Evolutionary conservation across 331 rosid genomes (phyloP), one percentile per base, ranked within the genome.

Genomic region (Pyrus hybrid): DNA sequence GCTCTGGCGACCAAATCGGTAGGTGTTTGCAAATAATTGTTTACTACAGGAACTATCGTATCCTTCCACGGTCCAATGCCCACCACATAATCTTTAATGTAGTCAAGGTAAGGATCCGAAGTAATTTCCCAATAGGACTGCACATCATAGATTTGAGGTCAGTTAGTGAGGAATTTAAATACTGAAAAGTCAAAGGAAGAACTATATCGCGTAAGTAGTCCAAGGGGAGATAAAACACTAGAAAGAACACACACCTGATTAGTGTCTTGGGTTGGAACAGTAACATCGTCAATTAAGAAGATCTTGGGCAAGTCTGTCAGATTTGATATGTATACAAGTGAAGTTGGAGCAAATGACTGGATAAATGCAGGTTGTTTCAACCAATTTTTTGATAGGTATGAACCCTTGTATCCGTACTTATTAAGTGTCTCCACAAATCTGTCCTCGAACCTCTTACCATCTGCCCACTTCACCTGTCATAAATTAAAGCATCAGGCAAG

Each of bases 31-130:
- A 79, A 20, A 82, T 90, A 90, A 69, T 92, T 86, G 8, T 89
- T 77, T 21, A 12, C 76, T 4, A 37, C 90, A 57, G 99, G 93
- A 35, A 90, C 97, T 43, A 94, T 53, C 0, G 97, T 92, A 70
- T 94, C 99, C 86, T 94, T 92, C 99, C 97, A 92, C 54, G 97
- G 99, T 77, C 97, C 99, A 76, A 94, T 94, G 57, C 99, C 99
- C 37, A 92, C 89, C 62, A 92, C 96, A 83, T 92, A 90, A 28
- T 90, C 71, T 56, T 85, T 89, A 65, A 94, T 94, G 82, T 84
- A 94, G 82, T 79, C 81, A 7, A 92, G 73, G 85, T 94, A 94
- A 23, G 35, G n/a, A 82, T 92, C 96, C 21, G 97, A 94, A 64
- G 93, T 94, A 67, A 94, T 94, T 80, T 94, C 97, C 97, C 93